These are phyloP conservation scores for Nidularia pulvinata DNA, from an alignment of 768 basidiomycete species.

Conservation along the genomic window DNA sequence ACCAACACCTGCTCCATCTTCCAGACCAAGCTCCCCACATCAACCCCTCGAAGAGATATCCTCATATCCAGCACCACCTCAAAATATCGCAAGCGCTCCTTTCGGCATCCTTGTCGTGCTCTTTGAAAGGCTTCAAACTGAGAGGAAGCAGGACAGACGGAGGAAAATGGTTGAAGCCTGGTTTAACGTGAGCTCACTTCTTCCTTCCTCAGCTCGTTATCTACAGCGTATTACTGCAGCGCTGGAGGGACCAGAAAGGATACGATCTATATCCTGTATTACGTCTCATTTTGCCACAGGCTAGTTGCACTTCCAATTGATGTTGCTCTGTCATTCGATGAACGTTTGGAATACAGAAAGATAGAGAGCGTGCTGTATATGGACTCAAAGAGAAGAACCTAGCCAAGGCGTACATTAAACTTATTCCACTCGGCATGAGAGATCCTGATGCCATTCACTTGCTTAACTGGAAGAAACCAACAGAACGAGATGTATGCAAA, in stretches of 20 bases:
- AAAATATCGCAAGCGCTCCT: slow-evolving; percentile 68
- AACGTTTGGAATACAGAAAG: slow-evolving; percentile 60
- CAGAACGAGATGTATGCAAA: slow-evolving; percentile 58
- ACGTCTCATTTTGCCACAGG: slow-evolving; percentile 90
- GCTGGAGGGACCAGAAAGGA: slow-evolving; percentile 88
- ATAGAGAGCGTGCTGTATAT: slow-evolving; percentile 90
- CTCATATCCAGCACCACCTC: slow-evolving; percentile 54
- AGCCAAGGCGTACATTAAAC: slow-evolving; percentile 89
- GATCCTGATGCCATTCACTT: slow-evolving; percentile 83
- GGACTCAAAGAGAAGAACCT: slow-evolving; percentile 94
- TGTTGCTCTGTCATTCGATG: background rate
- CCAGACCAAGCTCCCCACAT: slow-evolving; percentile 46
- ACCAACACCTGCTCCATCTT: slow-evolving; percentile 67
- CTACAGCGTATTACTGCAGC: slow-evolving; percentile 35
- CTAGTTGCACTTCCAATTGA: slow-evolving; percentile 8
- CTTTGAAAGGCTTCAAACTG: slow-evolving; percentile 73
- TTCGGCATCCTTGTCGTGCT: slow-evolving; percentile 68
- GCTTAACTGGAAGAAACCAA: slow-evolving; percentile 89
- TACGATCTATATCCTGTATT: slow-evolving; percentile 89
- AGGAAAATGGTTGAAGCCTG: slow-evolving; percentile 70
- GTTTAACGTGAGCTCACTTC: slow-evolving; percentile 66
- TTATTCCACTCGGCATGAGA: slow-evolving; percentile 80
- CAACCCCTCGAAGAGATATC: slow-evolving; percentile 18
- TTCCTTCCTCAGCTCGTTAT: background rate
- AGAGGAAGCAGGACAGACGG: slow-evolving; percentile 74